Evolutionary conservation across 192 early-diverging fungal species (phyloP), one percentile per base, ranked within the genome.

Genomic region (Umbelopsis sp.): DNA sequence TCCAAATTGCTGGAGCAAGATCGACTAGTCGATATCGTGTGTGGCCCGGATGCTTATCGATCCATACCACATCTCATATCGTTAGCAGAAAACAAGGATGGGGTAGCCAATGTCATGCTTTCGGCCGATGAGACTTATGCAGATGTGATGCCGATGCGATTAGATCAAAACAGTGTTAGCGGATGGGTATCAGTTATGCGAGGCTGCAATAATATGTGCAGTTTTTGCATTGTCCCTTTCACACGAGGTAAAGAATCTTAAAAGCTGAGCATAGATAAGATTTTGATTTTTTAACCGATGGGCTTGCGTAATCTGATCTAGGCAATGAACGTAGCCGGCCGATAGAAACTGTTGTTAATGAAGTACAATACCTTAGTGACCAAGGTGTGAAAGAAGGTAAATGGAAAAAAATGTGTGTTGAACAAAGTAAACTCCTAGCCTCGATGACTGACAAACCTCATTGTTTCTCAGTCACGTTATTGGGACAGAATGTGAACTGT

Each of bases 201-300:
- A 27, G 91, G 91, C 61, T 92, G 91, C 77, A 92, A 92, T 78
- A 92, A 92, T 66, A 92, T 92, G 91, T 92, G 91, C 61, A 85
- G 85, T 46, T 92, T 89, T 73, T 92, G 91, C 67, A 91, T 92
- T 45, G 91, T 92, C 4, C 91, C 91, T 15, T 91, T 91, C 50
- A 92, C 91, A 10, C 82, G 91, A 55, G 91, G 91, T 51, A 21
- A 52, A 16, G 44, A 44, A 21, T 30, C 23, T 10, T 11, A 3
- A 41, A 45, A 20, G 15, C 4, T 61, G 21, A 1, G 21, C 30
- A 25, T 20, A 64, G 30, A 64, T 7, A 64, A 33, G 23, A 41
- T 41, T 41, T 6, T 10, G 1, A 6, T 10, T 41, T 0, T 6
- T 41, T 9, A 41, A 6, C 37, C 5, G 10, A 6, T 41, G 37